phyloP scores from a whole-genome alignment of 257 asterid genomes.

The Nicotiana benthamiana region DNA sequence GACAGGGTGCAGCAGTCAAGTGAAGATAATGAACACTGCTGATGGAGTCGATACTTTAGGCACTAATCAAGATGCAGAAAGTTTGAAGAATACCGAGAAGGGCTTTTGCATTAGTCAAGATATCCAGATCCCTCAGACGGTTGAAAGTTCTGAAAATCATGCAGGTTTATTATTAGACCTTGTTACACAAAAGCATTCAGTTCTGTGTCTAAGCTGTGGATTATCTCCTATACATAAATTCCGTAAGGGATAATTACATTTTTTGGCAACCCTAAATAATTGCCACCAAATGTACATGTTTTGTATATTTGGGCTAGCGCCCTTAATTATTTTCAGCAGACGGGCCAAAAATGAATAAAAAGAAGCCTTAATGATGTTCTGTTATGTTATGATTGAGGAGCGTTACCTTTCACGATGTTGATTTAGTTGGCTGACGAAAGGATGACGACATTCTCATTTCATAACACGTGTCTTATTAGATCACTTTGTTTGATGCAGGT shows the following conservation, averaged over 20 bases:
- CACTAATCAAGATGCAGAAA: constrained; percentile 10
- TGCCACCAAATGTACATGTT: too few species aligned
- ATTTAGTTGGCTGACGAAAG: not conserved
- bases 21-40: constrained; percentile 11
- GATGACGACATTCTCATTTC: not conserved
- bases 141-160: constrained; percentile 14
- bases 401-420: not conserved
- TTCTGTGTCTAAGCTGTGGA: not conserved
- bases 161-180: constrained; percentile 27
- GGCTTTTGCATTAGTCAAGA: constrained; percentile 14
- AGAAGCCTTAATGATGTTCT: not conserved
- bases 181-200: too few species aligned
- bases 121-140: constrained; percentile 3
- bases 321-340: too few species aligned
- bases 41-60: constrained; percentile 6
- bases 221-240: too few species aligned
- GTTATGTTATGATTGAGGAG: not conserved
- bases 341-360: too few species aligned
- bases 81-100: constrained; percentile 9
- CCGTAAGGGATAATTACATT: too few species aligned
- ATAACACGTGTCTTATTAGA: not conserved
- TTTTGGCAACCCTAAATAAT: too few species aligned
- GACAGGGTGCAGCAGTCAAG: constrained; percentile 21
- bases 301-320: too few species aligned
- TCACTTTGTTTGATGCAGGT: constrained; percentile 23